phyloP scores from a whole-genome alignment of 2,329 filamentous ascomycete genomes.

The Verticillium klebahnii region DNA sequence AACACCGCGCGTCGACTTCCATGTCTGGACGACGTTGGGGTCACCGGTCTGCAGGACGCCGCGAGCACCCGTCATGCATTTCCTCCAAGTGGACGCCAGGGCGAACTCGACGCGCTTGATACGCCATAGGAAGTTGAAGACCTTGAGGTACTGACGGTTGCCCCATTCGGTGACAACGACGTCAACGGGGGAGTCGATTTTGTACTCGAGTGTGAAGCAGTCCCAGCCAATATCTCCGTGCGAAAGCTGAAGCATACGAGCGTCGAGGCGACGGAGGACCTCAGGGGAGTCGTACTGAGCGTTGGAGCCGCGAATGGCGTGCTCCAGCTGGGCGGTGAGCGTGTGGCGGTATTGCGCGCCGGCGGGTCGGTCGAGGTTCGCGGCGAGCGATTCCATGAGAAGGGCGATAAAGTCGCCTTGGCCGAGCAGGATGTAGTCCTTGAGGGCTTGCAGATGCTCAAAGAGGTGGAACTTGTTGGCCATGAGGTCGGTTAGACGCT shows the following conservation, averaged over 20 bases:
- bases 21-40: conserved; percentile 65
- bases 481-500: conserved; percentile 88
- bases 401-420: conserved; percentile 97
- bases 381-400: conserved; percentile 91
- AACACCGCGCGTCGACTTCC: conserved; percentile 84
- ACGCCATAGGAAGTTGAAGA: conserved; percentile 98
- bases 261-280: conserved; percentile 85
- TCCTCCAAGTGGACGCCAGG: conserved; percentile 83
- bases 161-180: conserved; percentile 97
- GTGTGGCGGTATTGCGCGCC: conserved; percentile 96
- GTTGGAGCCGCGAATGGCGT: conserved; percentile 94
- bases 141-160: conserved; percentile 93
- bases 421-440: conserved; percentile 89
- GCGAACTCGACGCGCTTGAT: conserved; percentile 98
- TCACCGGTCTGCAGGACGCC: conserved; percentile 81
- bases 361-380: conserved; percentile 91
- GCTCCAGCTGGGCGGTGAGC: conserved; percentile 93
- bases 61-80: conserved; percentile 90
- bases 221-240: conserved; percentile 99
- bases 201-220: conserved; percentile 97
- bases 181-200: conserved; percentile 93
- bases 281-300: conserved; percentile 93
- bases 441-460: conserved; percentile 84
- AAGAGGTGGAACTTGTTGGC: conserved; percentile 92
- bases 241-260: conserved; percentile 95